These are phyloP conservation scores for Coprinopsis marcescibilis DNA, from an alignment of 768 basidiomycete genomes.

Conservation along the genomic window DNA sequence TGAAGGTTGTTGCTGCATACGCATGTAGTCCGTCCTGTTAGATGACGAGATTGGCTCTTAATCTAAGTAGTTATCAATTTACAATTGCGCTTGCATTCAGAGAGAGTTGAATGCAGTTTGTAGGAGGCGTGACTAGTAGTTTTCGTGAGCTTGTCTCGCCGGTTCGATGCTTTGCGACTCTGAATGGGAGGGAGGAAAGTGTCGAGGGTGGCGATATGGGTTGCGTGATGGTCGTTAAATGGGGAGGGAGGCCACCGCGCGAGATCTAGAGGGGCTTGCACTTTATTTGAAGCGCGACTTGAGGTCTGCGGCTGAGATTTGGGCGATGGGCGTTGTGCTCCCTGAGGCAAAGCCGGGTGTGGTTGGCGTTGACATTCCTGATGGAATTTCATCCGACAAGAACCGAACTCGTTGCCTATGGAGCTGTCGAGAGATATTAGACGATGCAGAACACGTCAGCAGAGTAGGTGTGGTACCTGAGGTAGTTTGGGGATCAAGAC, in stretches of 20 bases:
- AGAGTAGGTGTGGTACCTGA: slow-evolving; percentile 46
- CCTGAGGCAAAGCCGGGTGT: slow-evolving; percentile 53
- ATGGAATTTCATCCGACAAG: slow-evolving; percentile 51
- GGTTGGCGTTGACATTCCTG: slow-evolving; percentile 62
- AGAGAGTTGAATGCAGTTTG: no score
- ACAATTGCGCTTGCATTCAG: no score
- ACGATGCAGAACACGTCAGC: slow-evolving; percentile 4
- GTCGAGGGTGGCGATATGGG: no score
- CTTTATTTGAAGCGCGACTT: slow-evolving; percentile 13
- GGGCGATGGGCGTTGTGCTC: slow-evolving; percentile 33
- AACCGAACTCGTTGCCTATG: slow-evolving; percentile 82
- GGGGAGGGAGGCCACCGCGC: neutral
- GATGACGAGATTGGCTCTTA: no score
- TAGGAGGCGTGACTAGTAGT: no score
- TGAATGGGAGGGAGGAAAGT: no score
- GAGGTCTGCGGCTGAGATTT: slow-evolving; percentile 14
- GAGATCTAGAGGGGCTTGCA: neutral
- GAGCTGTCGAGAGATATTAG: slow-evolving; percentile 47
- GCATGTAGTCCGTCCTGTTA: no score
- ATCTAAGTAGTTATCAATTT: no score
- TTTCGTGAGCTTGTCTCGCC: no score
- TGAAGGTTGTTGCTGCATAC: no score
- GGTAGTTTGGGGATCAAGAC: slow-evolving; percentile 96
- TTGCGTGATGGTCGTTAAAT: no score
- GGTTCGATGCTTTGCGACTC: no score